Percentiles rank a stretch among this genome's conserved stretches.
phyloP scores from a whole-genome alignment of 2,329 filamentous ascomycete species.

The Exophiala dermatitidis region DNA sequence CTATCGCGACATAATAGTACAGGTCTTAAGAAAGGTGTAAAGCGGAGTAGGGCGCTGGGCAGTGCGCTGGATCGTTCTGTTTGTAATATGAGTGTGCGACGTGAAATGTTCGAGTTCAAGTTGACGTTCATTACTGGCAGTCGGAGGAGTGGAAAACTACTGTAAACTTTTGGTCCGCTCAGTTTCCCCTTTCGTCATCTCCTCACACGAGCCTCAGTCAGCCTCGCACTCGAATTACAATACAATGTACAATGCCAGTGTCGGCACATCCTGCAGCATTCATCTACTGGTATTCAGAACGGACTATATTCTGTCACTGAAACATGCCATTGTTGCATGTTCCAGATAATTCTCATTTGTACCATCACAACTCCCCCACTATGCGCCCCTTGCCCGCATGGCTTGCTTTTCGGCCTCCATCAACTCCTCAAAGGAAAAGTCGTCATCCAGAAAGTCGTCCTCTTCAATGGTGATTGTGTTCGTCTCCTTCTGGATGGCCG shows the following conservation, averaged over 20 bases:
- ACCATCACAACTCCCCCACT: neutral
- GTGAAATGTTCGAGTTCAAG: neutral
- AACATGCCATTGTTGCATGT: no score
- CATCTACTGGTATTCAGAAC: neutral
- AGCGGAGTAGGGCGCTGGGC: no score
- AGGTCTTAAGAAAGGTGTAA: no score
- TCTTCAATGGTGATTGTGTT: slow-evolving; percentile 16
- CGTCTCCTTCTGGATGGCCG: neutral
- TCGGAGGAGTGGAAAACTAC: no score
- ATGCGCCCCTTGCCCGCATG: slow-evolving; percentile 4
- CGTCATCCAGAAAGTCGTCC: slow-evolving; percentile 44
- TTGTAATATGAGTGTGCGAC: neutral
- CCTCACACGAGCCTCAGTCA: slow-evolving; percentile 3
- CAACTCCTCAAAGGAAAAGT: slow-evolving; percentile 23
- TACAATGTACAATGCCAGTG: neutral
- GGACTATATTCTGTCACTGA: neutral
- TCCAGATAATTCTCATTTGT: neutral
- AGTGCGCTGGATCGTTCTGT: neutral
- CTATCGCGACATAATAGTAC: slow-evolving; percentile 6
- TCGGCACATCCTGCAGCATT: neutral
- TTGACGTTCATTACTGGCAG: no score
- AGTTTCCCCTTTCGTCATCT: slow-evolving; percentile 16
- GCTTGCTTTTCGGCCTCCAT: slow-evolving; percentile 15
- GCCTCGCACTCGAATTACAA: neutral
- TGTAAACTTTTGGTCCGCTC: neutral